Base-by-base conservation (phyloP, 441 rosid genomes). In the Biscutella laevigata region DNA sequence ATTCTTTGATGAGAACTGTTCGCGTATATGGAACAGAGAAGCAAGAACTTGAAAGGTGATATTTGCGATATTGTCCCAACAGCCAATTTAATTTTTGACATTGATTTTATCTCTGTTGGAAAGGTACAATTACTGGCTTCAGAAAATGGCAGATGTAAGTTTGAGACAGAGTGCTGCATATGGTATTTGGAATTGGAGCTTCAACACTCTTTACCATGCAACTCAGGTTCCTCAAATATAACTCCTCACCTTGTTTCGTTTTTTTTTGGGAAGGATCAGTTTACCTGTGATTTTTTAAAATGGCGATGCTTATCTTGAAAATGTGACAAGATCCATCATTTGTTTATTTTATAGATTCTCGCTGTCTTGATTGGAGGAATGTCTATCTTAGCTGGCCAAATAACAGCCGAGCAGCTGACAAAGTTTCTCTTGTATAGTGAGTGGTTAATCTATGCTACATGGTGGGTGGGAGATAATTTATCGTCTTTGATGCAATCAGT, bases 391-490 rank as follows among this genome's bases (percentile, higher is more conserved):
- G 76, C 72, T 52, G 98, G 96, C 68, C 84, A 71, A 55, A 79
- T 85, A 69, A 83, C 98, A 24, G 86, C 95, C 7, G 98, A 91
- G 83, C 71, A 84, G 71, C 95, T 91, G 60, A 87, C 96, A 2
- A 91, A 91, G 76, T 91, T 81, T 72, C 74, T 91, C 71, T 61
- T 91, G 62, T 91, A 91, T 66, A 87, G 96, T 54, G 98, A 91
- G 67, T 87, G 96, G 98, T 75, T 91, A 73, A 87, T 91, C 50
- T 91, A 79, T 68, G 83, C 96, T 54, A 84, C 96, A 28, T 91
- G 96, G 96, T 87, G 90, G 95, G 88, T 83, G 47, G 96, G 96
- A 55, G 98, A 91, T 76, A 91, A 78, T 68, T 55, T 91, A 67
- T 87, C 94, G 14, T 74, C 82, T 39, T 59, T 91, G 69, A 87